Evolutionary conservation across 768 basidiomycete species (phyloP).

Genomic region (Mycena haematopus): DNA sequence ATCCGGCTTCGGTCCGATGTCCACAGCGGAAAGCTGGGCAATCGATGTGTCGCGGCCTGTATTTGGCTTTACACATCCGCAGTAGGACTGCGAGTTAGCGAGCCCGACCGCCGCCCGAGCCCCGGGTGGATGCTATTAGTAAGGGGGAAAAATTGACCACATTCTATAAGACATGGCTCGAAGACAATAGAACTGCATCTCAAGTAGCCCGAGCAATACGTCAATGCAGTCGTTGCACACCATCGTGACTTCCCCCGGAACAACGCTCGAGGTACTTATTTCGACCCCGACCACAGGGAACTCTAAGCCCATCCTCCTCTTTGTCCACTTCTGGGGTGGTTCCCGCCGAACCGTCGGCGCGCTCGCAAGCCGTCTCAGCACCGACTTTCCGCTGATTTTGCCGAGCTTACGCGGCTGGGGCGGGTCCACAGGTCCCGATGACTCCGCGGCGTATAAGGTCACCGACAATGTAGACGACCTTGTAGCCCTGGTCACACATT

Average conservation of each 20-base stretch:
- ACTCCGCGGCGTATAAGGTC: conserved; percentile 9
- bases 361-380: conserved; percentile 2
- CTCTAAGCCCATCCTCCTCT: conserved; percentile 13
- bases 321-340: conserved; percentile 26
- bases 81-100: no score
- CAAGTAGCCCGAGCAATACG: not conserved
- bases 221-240: conserved; percentile 2
- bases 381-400: conserved; percentile 15
- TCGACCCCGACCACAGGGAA: conserved; percentile 2
- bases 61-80: no score
- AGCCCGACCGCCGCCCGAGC: not conserved
- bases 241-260: conserved; percentile 8
- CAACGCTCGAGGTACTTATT: conserved; percentile 12
- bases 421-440: conserved; percentile 7
- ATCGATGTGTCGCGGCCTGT: no score
- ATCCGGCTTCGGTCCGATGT: no score
- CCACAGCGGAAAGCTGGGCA: no score
- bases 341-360: conserved; percentile 17
- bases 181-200: not conserved
- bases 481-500: conserved; percentile 10
- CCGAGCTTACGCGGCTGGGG: conserved; percentile 20
- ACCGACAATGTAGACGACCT: conserved; percentile 20
- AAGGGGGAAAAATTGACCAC: not conserved
- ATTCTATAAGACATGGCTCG: not conserved
- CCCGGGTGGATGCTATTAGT: not conserved